These are phyloP conservation scores for Trichomonas vaginalis DNA, from an alignment of 208 protist genomes.

Conservation along the genomic window DNA sequence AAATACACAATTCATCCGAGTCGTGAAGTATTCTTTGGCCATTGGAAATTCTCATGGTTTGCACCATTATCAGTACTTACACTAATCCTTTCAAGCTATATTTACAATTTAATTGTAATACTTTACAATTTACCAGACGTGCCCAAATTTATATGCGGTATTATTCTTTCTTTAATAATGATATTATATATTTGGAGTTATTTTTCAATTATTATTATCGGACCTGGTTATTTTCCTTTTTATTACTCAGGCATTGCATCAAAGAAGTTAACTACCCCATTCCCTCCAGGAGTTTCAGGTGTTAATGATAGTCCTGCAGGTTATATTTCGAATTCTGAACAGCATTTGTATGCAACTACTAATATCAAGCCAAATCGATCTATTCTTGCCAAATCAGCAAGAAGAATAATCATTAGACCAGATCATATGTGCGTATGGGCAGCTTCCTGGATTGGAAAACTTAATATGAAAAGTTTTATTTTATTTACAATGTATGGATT, in stretches of 20 bases:
- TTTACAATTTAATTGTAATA: not conserved
- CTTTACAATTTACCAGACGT: not conserved
- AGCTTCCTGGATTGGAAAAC: not conserved
- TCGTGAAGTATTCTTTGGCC: not conserved
- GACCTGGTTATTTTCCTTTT: conserved; percentile 1
- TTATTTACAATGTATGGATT: not conserved
- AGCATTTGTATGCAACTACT: not conserved
- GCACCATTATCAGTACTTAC: not conserved
- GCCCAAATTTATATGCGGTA: not conserved
- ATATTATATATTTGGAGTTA: not conserved
- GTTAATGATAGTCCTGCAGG: not conserved
- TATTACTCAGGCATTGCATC: not conserved
- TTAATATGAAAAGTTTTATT: not conserved
- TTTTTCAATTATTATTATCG: not conserved
- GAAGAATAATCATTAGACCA: not conserved
- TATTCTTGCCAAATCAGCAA: not conserved
- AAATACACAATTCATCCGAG: not conserved
- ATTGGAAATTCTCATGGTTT: not conserved
- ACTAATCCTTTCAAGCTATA: not conserved
- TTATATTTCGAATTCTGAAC: not conserved
- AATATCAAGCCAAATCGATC: not conserved
- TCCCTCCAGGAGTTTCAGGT: not conserved
- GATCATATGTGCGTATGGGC: not conserved
- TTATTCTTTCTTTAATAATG: not conserved
- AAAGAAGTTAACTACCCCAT: not conserved